Evolutionary conservation across 176 grass and related monocot species (phyloP).

Genomic region (Ensete ventricosum): DNA sequence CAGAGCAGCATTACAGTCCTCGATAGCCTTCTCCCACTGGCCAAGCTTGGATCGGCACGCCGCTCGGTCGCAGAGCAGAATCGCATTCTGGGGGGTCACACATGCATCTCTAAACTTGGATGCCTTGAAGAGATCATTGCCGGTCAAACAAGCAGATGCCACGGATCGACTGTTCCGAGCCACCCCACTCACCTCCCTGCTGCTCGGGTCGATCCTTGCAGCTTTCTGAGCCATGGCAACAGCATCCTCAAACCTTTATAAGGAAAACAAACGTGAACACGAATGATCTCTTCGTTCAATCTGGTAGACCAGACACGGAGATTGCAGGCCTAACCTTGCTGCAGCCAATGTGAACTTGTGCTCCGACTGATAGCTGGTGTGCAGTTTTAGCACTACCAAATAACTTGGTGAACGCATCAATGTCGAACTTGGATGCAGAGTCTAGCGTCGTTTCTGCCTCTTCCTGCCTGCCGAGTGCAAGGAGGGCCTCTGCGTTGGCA

Average conservation of each 20-base stretch:
- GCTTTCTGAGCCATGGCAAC: constrained; percentile 5
- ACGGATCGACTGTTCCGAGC: constrained; percentile 1
- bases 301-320: no score
- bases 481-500: no score
- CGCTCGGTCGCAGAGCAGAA: constrained; percentile 21
- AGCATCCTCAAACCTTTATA: constrained; percentile 23
- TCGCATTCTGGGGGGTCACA: constrained; percentile 9
- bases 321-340: constrained; percentile 8
- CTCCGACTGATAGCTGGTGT: constrained; percentile 11
- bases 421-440: no score
- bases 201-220: constrained; percentile 10
- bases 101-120: constrained; percentile 22
- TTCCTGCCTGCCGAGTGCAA: no score
- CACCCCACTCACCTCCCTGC: constrained; percentile 7
- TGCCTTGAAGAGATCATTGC: constrained; percentile 22
- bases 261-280: no score
- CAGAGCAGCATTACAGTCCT: constrained; percentile 22
- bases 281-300: no score
- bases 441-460: no score
- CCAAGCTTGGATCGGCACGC: constrained; percentile 20
- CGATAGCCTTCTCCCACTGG: constrained; percentile 12
- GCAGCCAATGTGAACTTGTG: constrained; percentile 23
- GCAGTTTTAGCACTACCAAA: constrained; percentile 18
- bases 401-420: constrained; percentile 11
- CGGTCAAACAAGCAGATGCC: constrained; percentile 10